Conservation (phyloP, 2,329 filamentous ascomycete species). For the Trichoderma atroviride region DNA sequence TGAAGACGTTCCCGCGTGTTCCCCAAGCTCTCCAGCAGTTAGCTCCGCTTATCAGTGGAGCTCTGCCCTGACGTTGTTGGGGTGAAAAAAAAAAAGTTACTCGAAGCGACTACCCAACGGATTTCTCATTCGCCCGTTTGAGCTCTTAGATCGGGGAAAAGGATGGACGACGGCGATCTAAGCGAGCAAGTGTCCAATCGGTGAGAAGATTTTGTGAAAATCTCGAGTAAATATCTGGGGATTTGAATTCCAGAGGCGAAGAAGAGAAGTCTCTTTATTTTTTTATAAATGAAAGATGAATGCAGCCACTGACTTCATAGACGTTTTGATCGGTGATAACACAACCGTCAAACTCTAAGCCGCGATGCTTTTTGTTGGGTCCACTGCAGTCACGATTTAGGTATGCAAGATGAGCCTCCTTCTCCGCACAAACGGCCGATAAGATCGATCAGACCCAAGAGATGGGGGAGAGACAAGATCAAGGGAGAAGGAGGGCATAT, state of each 20-base stretch:
- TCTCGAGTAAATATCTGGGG: neutral
- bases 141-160: neutral
- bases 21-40: constrained; percentile 12
- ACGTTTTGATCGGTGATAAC: neutral
- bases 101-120: constrained; percentile 6
- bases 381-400: neutral
- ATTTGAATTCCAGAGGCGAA: neutral
- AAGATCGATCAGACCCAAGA: neutral
- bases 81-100: constrained; percentile 1
- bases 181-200: neutral
- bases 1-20: neutral
- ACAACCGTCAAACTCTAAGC: neutral
- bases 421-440: neutral
- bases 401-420: neutral
- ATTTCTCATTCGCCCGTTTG: neutral
- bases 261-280: no score
- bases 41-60: constrained; percentile 23
- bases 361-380: constrained; percentile 13
- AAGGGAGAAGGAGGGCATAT: neutral
- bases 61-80: constrained; percentile 13
- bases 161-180: neutral
- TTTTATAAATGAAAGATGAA: no score
- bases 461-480: neutral
- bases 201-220: neutral
- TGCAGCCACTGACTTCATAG: neutral